These are phyloP conservation scores for Vickermania ingenoplastis DNA, from an alignment of 208 protist genomes.

Conservation along the genomic window DNA sequence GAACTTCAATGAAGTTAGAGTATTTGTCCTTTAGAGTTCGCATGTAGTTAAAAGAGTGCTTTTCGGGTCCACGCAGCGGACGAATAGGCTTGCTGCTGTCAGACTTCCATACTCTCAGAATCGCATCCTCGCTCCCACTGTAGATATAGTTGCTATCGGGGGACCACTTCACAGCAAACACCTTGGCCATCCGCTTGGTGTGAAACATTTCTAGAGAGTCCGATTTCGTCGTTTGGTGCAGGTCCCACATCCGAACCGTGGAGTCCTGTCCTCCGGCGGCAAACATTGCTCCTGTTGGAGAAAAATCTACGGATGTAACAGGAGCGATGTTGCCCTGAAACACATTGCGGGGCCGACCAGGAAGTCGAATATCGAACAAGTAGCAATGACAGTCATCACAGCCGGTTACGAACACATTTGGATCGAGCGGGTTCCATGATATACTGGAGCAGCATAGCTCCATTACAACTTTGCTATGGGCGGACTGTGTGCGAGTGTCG, in stretches of 20 bases:
- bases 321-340: slow-evolving; percentile 95
- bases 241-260: slow-evolving; percentile 93
- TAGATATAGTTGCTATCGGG: slow-evolving; percentile 93
- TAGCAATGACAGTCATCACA: slow-evolving; percentile 97
- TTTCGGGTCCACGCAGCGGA: slow-evolving; percentile 80
- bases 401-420: slow-evolving; percentile 95
- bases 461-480: slow-evolving; percentile 91
- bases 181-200: slow-evolving; percentile 97
- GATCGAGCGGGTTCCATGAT: slow-evolving; percentile 97
- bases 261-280: slow-evolving; percentile 92
- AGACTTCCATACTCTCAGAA: slow-evolving; percentile 96
- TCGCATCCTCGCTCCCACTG: slow-evolving; percentile 94
- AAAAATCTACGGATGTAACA: slow-evolving; percentile 94
- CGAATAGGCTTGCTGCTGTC: slow-evolving; percentile 86
- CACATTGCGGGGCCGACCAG: slow-evolving; percentile 87
- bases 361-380: slow-evolving; percentile 95
- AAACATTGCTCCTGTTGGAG: slow-evolving; percentile 94
- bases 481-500: slow-evolving; percentile 84
- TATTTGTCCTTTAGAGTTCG: slow-evolving; percentile 82
- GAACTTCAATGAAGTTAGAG: slow-evolving; percentile 77
- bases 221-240: slow-evolving; percentile 77
- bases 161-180: slow-evolving; percentile 89
- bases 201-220: slow-evolving; percentile 95
- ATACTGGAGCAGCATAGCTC: slow-evolving; percentile 91
- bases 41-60: slow-evolving; percentile 91